Conservation (phyloP, 345 rosid genomes). For the Eucalyptus tenuipes region DNA sequence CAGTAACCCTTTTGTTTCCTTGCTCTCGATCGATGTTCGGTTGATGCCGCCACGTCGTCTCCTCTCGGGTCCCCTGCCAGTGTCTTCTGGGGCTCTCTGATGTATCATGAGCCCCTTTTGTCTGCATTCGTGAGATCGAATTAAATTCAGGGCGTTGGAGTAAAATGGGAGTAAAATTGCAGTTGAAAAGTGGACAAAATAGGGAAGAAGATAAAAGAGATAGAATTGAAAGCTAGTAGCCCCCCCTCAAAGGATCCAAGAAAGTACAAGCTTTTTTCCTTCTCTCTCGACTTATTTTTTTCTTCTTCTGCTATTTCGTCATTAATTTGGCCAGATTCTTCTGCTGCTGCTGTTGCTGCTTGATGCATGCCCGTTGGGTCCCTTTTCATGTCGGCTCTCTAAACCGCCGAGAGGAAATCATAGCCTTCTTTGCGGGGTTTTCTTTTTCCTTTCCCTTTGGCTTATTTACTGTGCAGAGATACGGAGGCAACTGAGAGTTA, state of each 20-base stretch:
- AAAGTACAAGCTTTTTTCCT: neutral
- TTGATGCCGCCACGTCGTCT: neutral
- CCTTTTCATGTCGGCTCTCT: constrained; percentile 20
- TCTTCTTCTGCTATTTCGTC: neutral
- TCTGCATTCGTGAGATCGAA: neutral
- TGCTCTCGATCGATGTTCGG: neutral
- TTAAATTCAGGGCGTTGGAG: neutral
- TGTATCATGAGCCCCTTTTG: neutral
- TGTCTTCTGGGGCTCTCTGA: neutral
- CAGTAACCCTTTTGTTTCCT: neutral
- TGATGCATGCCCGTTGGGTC: constrained; percentile 26
- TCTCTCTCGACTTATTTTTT: neutral
- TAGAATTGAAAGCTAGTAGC: neutral
- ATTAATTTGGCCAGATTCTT: neutral
- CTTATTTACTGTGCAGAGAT: neutral
- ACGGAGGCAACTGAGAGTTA: neutral
- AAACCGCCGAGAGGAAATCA: neutral
- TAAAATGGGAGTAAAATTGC: neutral
- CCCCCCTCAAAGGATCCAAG: neutral
- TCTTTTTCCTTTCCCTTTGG: neutral
- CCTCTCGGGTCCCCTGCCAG: neutral
- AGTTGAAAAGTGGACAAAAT: neutral
- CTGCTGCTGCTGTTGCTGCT: neutral
- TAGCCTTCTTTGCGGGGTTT: neutral
- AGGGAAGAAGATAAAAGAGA: neutral